phyloP scores from a whole-genome alignment of 768 basidiomycete species.

The Daedalea quercina region DNA sequence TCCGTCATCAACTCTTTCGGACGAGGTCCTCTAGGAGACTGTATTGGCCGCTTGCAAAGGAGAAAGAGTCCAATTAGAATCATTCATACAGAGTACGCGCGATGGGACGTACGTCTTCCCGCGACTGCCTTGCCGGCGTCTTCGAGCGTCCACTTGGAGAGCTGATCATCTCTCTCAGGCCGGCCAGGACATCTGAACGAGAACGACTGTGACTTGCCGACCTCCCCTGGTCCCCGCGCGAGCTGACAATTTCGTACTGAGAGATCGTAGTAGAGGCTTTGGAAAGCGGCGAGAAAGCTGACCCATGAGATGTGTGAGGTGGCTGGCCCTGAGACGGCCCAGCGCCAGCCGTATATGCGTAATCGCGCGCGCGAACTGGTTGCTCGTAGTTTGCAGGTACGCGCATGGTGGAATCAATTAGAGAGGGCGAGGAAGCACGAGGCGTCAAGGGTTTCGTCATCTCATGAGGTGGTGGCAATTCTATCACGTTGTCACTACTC shows the following conservation, averaged over 20 bases:
- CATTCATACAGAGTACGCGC: background rate
- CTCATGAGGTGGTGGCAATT: constrained; percentile 56
- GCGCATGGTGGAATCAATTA: background rate
- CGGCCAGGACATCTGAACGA: background rate
- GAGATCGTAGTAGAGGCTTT: constrained; percentile 22
- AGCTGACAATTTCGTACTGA: constrained; percentile 18
- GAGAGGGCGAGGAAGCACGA: constrained; percentile 1
- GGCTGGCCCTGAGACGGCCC: constrained; percentile 1
- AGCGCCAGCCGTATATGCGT: constrained; percentile 6
- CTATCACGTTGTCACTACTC: constrained; percentile 34
- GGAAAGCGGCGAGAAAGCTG: constrained; percentile 17
- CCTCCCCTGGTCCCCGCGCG: constrained; percentile 3
- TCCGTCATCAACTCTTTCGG: constrained; percentile 3
- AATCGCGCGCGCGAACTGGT: constrained; percentile 7
- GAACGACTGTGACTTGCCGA: background rate
- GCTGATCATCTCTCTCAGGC: background rate
- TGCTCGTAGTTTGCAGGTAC: constrained; percentile 4
- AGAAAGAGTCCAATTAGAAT: background rate
- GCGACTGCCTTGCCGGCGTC: background rate
- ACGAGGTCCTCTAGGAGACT: constrained; percentile 15
- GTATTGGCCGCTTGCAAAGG: constrained; percentile 5
- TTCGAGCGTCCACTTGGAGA: background rate
- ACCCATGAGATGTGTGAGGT: background rate
- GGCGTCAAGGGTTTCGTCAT: constrained; percentile 25
- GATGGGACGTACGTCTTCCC: constrained; percentile 15